Conservation (phyloP, 768 basidiomycete species). For the Psilocybe subaeruginosa region DNA sequence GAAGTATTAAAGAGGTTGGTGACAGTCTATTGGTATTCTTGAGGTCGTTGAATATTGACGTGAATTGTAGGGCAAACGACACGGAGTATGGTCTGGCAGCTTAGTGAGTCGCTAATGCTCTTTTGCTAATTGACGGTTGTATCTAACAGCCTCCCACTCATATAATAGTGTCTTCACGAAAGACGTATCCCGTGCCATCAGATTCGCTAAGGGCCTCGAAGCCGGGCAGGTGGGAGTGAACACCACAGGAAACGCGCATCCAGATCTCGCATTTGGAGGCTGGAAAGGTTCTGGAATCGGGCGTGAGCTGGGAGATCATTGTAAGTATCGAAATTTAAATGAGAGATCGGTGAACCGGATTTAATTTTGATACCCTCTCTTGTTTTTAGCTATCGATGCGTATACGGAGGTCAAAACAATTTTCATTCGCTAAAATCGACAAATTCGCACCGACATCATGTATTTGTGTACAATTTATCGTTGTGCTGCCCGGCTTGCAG, state of each 20-base stretch:
- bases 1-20: constrained; percentile 48
- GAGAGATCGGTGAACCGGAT: not conserved
- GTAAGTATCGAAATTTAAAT: not conserved
- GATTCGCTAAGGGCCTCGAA: not conserved
- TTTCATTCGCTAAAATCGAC: not conserved
- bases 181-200: not conserved
- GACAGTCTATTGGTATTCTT: not conserved
- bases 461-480: not conserved
- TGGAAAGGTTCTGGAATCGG: not conserved
- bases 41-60: not conserved
- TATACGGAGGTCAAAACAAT: constrained; percentile 3
- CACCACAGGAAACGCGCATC: not conserved
- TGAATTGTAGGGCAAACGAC: constrained; percentile 60
- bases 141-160: not conserved
- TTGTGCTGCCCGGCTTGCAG: not conserved
- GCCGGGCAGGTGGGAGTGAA: not conserved
- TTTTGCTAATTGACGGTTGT: not conserved
- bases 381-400: not conserved
- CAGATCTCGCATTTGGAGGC: not conserved
- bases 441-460: not conserved
- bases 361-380: too few relatives aligned
- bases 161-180: not conserved
- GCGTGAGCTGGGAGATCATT: not conserved
- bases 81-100: constrained; percentile 74
- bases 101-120: not conserved